Base-by-base conservation (phyloP, 305 asterid genomes). In the Fraxinus albicans region DNA sequence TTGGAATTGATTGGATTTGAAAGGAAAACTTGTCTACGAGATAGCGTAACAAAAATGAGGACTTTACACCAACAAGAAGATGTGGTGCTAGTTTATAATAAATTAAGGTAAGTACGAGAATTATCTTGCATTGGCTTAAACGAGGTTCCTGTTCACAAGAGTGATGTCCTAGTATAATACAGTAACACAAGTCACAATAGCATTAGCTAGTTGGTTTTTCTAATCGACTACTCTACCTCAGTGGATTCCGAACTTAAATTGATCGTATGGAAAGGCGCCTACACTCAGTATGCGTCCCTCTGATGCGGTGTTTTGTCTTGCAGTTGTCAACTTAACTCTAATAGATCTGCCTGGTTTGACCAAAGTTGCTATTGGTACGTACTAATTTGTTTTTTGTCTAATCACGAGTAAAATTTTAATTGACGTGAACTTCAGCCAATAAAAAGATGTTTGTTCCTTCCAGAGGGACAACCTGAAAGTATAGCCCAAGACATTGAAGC, bases 261-360 rank as follows among this genome's bases (percentile, higher is more conserved):
- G 40, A 34, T 34, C 38, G 38, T 34, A 4, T 34, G 38, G 38
- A 34, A 34, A 34, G 38, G 38, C 0, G 40, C 8, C 8, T 36
- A 36, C 9, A 36, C n/a, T 12, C 33, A 69, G 74, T 69, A 12
- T 10, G 8, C 21, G 2, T 69, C 35, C 74, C 74, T 27, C 80
- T 86, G 86, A 86, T 79, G 65, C 44, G 17, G 83, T 53, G 84
- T 84, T 77, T 86, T 88, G 35, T 83, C 79, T 47, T 87, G 86
- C 97, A 95, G 99, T 94, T 88, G 99, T 95, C 85, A 95, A 95
- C 89, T 88, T 95, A 86, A 94, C 99, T 73, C 92, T 95, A 79
- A 87, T 95, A 70, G 99, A 95, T 90, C 92, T 95, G 84, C 98
- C 98, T 80, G 99, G 99, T 80, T 86, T 94, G 90, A 95, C 99